Evolutionary conservation across 176 grass and related monocot species (phyloP).

Genomic region (Cymbopogon citratus): DNA sequence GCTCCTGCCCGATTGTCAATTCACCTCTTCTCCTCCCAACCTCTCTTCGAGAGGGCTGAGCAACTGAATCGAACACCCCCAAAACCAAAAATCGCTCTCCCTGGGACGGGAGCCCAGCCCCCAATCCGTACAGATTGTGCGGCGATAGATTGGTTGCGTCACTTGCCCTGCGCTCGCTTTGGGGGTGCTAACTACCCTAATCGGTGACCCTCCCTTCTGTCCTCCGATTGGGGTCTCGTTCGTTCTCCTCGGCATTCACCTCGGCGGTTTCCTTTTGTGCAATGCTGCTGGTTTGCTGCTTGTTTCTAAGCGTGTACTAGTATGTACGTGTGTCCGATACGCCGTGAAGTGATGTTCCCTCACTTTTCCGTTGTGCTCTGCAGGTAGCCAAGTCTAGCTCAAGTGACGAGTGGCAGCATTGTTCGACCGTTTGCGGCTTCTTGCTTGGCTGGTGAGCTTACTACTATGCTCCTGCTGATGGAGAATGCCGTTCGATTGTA

Average conservation of each 20-base stretch:
- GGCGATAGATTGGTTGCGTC: background rate
- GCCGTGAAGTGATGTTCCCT: background rate
- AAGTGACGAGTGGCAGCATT: background rate
- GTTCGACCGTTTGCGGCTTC: background rate
- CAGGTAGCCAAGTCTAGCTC: background rate
- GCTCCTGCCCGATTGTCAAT: background rate
- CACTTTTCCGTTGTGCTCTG: background rate
- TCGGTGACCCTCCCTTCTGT: background rate
- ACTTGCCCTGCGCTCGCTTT: background rate
- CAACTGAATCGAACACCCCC: background rate
- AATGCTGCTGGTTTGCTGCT: background rate
- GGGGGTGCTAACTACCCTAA: background rate
- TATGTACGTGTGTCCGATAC: background rate
- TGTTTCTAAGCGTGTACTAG: background rate
- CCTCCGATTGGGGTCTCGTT: background rate
- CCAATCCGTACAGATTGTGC: background rate
- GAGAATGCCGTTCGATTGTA: background rate
- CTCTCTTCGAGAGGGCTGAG: background rate
- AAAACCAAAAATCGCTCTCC: background rate
- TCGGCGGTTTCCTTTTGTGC: background rate
- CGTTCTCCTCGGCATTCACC: background rate
- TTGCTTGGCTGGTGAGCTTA: conserved; percentile 18
- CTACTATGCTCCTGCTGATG: background rate
- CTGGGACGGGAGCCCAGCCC: background rate
- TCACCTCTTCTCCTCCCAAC: background rate